Evolutionary conservation across 73 alveolate genomes (phyloP).

Genomic region (Paramecium primaurelia): DNA sequence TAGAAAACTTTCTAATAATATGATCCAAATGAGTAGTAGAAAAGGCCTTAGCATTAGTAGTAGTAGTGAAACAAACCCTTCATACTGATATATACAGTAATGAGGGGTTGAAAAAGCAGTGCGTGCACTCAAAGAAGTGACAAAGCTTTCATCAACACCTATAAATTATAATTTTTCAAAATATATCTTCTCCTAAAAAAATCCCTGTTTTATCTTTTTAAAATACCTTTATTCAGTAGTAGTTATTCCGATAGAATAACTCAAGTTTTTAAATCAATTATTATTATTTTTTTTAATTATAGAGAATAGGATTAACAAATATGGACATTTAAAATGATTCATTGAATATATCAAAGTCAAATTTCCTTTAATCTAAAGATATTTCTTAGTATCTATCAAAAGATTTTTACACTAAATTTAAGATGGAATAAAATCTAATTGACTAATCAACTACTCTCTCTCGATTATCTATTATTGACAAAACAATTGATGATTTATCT

Average conservation of each 20-base stretch:
- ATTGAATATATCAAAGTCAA: background rate
- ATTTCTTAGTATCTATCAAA: background rate
- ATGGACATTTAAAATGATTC: background rate
- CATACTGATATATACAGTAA: background rate
- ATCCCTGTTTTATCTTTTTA: background rate
- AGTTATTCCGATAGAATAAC: background rate
- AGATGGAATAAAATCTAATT: background rate
- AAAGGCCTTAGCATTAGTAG: background rate
- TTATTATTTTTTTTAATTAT: background rate
- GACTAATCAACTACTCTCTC: conserved; percentile 1
- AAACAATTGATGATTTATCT: background rate
- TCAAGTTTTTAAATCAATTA: background rate
- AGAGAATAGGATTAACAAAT: background rate
- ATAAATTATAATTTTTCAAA: background rate
- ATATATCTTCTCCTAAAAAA: background rate
- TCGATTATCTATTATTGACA: background rate
- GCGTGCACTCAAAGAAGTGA: conserved; percentile 16
- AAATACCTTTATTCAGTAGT: background rate
- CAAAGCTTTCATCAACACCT: conserved; percentile 37
- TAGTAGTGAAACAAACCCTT: background rate
- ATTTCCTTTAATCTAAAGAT: background rate
- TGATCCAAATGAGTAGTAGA: background rate
- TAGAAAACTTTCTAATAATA: background rate
- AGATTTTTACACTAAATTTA: background rate
- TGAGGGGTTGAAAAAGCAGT: conserved; percentile 32